Evolutionary conservation across 352 stramenopile species (phyloP).

Genomic region (Phytophthora palmivora): DNA sequence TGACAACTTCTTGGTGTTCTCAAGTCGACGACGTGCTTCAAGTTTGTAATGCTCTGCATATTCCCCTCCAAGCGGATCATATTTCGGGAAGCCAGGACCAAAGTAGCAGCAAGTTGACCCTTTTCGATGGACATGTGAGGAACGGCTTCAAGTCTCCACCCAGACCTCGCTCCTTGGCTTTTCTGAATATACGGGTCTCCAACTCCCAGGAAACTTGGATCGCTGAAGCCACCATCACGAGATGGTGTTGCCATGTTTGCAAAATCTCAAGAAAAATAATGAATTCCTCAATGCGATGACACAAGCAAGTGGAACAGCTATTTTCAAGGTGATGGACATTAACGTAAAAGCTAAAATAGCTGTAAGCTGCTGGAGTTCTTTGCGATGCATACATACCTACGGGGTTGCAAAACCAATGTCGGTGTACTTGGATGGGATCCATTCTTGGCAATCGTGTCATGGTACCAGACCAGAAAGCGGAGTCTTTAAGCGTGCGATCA

Average conservation of each 20-base stretch:
- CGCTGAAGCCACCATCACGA: slow-evolving; percentile 79
- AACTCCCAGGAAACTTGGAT: slow-evolving; percentile 70
- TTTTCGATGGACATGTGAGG: slow-evolving; percentile 77
- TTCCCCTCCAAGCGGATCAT: slow-evolving; percentile 62
- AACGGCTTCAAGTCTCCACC: slow-evolving; percentile 73
- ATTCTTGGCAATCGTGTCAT: slow-evolving; percentile 57
- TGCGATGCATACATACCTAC: slow-evolving; percentile 2
- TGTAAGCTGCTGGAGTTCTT: too few relatives aligned
- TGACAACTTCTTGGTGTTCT: slow-evolving; percentile 76
- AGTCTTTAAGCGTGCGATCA: slow-evolving; percentile 70
- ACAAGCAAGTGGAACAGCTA: slow-evolving; percentile 15
- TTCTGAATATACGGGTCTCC: slow-evolving; percentile 65
- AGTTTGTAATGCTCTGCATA: slow-evolving; percentile 81
- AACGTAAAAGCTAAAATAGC: slow-evolving; percentile 27
- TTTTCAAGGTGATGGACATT: slow-evolving; percentile 25
- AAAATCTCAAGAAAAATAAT: slow-evolving; percentile 8
- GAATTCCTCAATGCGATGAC: not conserved
- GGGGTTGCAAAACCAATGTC: slow-evolving; percentile 8
- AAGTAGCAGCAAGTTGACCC: slow-evolving; percentile 68
- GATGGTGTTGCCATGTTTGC: slow-evolving; percentile 36
- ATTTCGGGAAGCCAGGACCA: slow-evolving; percentile 67
- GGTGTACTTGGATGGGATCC: slow-evolving; percentile 33
- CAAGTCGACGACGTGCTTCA: slow-evolving; percentile 65
- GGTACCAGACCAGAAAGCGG: slow-evolving; percentile 68
- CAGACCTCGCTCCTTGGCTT: slow-evolving; percentile 56